Percentiles rank a stretch among this genome's conserved stretches.
Conservation (phyloP, 768 basidiomycete genomes). For the Phlebiopsis flavidoalba region DNA sequence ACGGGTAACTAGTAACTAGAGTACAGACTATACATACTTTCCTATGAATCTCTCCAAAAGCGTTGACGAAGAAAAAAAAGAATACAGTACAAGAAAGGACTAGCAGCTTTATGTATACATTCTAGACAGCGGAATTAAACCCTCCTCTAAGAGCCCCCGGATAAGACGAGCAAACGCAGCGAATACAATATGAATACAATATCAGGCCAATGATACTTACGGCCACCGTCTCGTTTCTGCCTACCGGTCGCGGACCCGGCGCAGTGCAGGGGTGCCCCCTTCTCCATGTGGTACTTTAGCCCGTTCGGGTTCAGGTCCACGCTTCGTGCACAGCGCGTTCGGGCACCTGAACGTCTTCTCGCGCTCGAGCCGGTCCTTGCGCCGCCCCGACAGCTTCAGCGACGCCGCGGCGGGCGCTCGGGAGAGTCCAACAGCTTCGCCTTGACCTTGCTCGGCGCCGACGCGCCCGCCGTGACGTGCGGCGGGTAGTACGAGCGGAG, state of each 20-base stretch:
- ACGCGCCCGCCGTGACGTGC: neutral
- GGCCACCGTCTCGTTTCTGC: neutral
- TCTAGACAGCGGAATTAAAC: neutral
- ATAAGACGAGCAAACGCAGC: neutral
- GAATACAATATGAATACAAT: neutral
- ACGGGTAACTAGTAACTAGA: no score
- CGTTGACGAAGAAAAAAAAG: neutral
- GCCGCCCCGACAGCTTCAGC: slow-evolving; percentile 12
- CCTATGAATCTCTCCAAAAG: no score
- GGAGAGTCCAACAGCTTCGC: slow-evolving; percentile 7
- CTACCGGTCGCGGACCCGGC: slow-evolving; percentile 14
- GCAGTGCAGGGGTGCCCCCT: slow-evolving; percentile 57
- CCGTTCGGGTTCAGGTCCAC: slow-evolving; percentile 66
- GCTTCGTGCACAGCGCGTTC: slow-evolving; percentile 49
- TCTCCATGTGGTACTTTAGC: slow-evolving; percentile 62
- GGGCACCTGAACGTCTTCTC: slow-evolving; percentile 47
- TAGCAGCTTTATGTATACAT: neutral
- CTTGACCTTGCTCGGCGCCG: neutral
- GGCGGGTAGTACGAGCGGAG: no score
- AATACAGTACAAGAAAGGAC: neutral
- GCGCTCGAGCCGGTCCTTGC: slow-evolving; percentile 20
- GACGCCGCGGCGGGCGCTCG: neutral
- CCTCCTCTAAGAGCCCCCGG: neutral
- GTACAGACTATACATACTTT: neutral
- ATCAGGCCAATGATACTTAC: neutral